Evolutionary conservation across 2,329 filamentous ascomycete genomes (phyloP).

Genomic region (Ascochyta fabae): DNA sequence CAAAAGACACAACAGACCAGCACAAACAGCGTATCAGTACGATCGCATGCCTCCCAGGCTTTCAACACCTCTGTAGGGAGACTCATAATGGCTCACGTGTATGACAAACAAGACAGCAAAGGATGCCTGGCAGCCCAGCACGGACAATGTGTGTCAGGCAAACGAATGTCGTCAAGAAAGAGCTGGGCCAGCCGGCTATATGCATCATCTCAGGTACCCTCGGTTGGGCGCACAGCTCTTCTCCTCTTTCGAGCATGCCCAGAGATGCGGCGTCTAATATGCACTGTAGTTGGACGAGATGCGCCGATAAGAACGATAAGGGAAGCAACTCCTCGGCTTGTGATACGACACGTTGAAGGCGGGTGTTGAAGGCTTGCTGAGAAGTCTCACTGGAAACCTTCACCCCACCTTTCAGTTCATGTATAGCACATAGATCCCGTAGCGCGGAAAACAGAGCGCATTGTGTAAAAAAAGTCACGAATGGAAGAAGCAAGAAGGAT

Average conservation of each 20-base stretch:
- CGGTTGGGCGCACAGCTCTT: slow-evolving; percentile 11
- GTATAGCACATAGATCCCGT: no score
- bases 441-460: no score
- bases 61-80: slow-evolving; percentile 40
- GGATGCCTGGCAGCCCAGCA: not conserved
- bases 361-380: not conserved
- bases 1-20: slow-evolving; percentile 60
- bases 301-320: slow-evolving; percentile 27
- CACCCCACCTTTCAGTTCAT: not conserved
- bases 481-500: not conserved
- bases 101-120: not conserved
- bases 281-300: slow-evolving; percentile 14
- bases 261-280: slow-evolving; percentile 31
- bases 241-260: slow-evolving; percentile 18
- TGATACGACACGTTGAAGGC: slow-evolving; percentile 3
- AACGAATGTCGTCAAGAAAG: not conserved
- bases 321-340: not conserved
- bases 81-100: slow-evolving; percentile 20
- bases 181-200: slow-evolving; percentile 1
- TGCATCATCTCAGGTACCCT: slow-evolving; percentile 9
- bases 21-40: slow-evolving; percentile 60
- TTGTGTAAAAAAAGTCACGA: not conserved
- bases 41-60: slow-evolving; percentile 60
- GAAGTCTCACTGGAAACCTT: not conserved
- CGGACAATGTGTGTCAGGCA: not conserved